Conservation (phyloP, 768 basidiomycete species). For the Galerina sulciceps region DNA sequence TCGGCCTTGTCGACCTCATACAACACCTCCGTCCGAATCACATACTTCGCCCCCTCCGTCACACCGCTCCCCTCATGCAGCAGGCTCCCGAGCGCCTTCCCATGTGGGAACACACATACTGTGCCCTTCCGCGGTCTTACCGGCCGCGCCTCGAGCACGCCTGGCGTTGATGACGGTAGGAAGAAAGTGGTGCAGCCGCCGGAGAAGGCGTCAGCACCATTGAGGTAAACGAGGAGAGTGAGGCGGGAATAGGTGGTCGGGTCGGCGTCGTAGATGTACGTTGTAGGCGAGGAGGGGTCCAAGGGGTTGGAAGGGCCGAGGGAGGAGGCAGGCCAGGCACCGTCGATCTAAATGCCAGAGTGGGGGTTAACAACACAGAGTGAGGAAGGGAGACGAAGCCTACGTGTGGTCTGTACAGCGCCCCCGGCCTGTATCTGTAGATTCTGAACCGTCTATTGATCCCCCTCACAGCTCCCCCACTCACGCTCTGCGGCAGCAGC, state of each 20-base stretch:
- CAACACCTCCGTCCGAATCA: slow-evolving; percentile 42
- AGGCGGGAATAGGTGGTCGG: slow-evolving; percentile 51
- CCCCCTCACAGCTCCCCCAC: slow-evolving; percentile 47
- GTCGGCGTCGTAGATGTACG: slow-evolving; percentile 54
- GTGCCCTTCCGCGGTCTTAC: slow-evolving; percentile 52
- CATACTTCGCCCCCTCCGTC: slow-evolving; percentile 38
- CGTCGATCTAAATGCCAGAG: slow-evolving; percentile 46
- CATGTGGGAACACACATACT: slow-evolving; percentile 53
- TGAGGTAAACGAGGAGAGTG: slow-evolving; percentile 49
- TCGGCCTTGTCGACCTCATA: slow-evolving; percentile 42
- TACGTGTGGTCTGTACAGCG: slow-evolving; percentile 53
- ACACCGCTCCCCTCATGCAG: slow-evolving; percentile 45
- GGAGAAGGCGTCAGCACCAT: slow-evolving; percentile 48
- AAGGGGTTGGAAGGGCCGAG: slow-evolving; percentile 36
- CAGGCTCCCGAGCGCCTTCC: slow-evolving; percentile 37
- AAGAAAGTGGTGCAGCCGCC: slow-evolving; percentile 60
- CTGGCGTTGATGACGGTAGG: slow-evolving; percentile 45
- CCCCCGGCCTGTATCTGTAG: slow-evolving; percentile 54
- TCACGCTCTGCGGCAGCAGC: slow-evolving; percentile 42
- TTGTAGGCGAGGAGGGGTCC: slow-evolving; percentile 26
- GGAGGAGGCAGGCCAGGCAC: slow-evolving; percentile 56
- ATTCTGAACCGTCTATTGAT: slow-evolving; percentile 55
- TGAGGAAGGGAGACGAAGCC: slow-evolving; percentile 8
- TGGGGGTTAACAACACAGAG: not conserved
- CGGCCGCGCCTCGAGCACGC: slow-evolving; percentile 50